Percentiles rank a stretch among this genome's conserved stretches.
Conservation (phyloP, 2,329 filamentous ascomycete genomes). For the Dactylellina sp. region DNA sequence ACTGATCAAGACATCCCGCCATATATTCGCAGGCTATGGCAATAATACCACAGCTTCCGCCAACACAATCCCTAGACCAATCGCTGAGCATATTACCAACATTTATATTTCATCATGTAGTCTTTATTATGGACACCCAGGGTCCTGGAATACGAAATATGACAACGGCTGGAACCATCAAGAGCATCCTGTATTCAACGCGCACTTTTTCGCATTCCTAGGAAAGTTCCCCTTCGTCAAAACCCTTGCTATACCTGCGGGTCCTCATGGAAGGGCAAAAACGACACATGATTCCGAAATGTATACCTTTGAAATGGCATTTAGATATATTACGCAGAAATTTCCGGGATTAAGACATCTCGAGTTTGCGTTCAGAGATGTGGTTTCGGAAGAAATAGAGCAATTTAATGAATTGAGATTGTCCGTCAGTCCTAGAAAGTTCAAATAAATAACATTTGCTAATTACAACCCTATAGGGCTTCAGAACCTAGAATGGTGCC, state of each 20-base stretch:
- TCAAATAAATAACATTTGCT: too few species aligned
- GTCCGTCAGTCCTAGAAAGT: too few species aligned
- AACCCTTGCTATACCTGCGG: conserved; percentile 10
- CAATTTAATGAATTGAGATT: not conserved
- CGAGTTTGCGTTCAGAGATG: conserved; percentile 7
- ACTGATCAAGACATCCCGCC: conserved; percentile 9
- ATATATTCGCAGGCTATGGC: conserved; percentile 26
- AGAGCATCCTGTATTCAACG: not conserved
- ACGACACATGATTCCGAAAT: not conserved
- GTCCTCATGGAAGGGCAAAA: not conserved
- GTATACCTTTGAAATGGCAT: not conserved
- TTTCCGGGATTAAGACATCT: not conserved
- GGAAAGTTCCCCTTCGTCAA: not conserved
- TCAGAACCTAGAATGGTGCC: too few species aligned
- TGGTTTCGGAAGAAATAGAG: not conserved
- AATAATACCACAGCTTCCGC: conserved; percentile 4
- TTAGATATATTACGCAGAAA: not conserved
- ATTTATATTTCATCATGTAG: conserved; percentile 3
- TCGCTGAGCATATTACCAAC: conserved; percentile 2
- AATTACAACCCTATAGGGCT: too few species aligned
- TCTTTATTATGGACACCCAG: not conserved
- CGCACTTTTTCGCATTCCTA: not conserved
- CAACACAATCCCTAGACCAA: not conserved
- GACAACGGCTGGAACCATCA: not conserved
- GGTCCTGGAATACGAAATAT: conserved; percentile 3